Conservation (phyloP, 1,139 yeast genomes). For the Yamadazyma conglobata region DNA sequence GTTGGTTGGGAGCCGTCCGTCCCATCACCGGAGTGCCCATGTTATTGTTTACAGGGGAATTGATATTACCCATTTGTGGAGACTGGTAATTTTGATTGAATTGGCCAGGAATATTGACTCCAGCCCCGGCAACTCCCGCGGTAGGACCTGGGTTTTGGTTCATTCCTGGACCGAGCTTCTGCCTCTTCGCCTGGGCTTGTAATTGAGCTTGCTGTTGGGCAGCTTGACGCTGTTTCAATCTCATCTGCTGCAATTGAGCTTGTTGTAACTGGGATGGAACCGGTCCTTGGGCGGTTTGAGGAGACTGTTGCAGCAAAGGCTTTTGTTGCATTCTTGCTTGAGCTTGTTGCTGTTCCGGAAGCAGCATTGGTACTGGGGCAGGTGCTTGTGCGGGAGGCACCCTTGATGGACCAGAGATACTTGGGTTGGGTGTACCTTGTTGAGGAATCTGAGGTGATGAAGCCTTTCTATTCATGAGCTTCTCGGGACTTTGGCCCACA, state of each 20-base stretch:
- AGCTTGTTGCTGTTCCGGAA: no score
- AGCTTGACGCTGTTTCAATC: constrained; percentile 20
- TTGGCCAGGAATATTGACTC: constrained; percentile 6
- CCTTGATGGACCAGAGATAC: neutral
- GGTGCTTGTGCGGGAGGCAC: neutral
- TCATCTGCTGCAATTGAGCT: constrained; percentile 16
- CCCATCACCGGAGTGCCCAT: constrained; percentile 18
- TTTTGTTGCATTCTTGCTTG: neutral
- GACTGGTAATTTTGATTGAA: constrained; percentile 11
- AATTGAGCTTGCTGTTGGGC: constrained; percentile 13
- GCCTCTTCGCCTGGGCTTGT: constrained; percentile 12
- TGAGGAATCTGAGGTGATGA: constrained; percentile 6
- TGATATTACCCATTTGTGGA: constrained; percentile 11
- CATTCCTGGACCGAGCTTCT: constrained; percentile 1
- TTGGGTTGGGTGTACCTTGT: constrained; percentile 2
- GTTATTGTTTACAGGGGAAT: constrained; percentile 11
- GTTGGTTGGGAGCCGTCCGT: constrained; percentile 12
- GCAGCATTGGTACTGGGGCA: neutral
- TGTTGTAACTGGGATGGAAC: constrained; percentile 5
- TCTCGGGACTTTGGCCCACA: constrained; percentile 17
- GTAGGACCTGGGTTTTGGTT: constrained; percentile 12
- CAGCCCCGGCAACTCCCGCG: constrained; percentile 13
- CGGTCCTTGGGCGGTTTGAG: no score
- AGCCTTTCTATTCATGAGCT: constrained; percentile 7
- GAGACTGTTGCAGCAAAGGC: neutral